Conservation (phyloP, 2,329 filamentous ascomycete genomes). For the Phialophora tarda region DNA sequence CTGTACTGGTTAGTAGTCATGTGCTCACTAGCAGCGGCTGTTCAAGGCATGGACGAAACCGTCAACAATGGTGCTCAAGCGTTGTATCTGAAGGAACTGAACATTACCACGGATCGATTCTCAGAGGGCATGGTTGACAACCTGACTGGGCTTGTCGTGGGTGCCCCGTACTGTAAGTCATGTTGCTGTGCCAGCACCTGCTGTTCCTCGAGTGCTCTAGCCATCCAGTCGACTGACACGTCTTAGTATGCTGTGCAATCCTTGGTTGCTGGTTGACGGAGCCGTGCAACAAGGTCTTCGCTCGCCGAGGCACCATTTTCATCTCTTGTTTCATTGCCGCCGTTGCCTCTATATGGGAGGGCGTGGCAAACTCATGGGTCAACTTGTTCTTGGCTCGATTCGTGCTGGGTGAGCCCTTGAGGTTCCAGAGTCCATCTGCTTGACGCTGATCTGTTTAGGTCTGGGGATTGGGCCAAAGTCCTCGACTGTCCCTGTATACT, state of each 20-base stretch:
- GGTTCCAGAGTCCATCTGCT: neutral
- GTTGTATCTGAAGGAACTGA: slow-evolving; percentile 33
- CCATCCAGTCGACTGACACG: neutral
- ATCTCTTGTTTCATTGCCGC: slow-evolving; percentile 51
- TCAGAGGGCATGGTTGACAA: slow-evolving; percentile 42
- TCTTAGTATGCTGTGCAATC: slow-evolving; percentile 48
- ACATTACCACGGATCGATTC: slow-evolving; percentile 38
- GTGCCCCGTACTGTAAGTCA: slow-evolving; percentile 48
- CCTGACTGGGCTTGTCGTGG: slow-evolving; percentile 52
- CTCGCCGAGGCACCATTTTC: slow-evolving; percentile 54
- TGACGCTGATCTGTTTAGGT: slow-evolving; percentile 36
- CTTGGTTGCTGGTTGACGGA: slow-evolving; percentile 57
- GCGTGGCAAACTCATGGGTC: slow-evolving; percentile 49
- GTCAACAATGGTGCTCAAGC: slow-evolving; percentile 55
- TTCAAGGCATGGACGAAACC: slow-evolving; percentile 61
- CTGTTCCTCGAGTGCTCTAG: neutral
- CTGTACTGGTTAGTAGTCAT: slow-evolving; percentile 55
- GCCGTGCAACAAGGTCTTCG: slow-evolving; percentile 53
- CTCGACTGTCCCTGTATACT: slow-evolving; percentile 55
- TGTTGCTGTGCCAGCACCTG: neutral
- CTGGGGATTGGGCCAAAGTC: slow-evolving; percentile 52
- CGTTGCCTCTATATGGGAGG: slow-evolving; percentile 52
- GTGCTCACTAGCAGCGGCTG: slow-evolving; percentile 61
- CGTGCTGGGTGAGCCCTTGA: slow-evolving; percentile 41
- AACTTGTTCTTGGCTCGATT: slow-evolving; percentile 52